Percentiles rank a stretch among this genome's conserved stretches.
These are phyloP conservation scores for Aspergillus sp. DNA, from an alignment of 2,329 filamentous ascomycete species.

Conservation along the genomic window DNA sequence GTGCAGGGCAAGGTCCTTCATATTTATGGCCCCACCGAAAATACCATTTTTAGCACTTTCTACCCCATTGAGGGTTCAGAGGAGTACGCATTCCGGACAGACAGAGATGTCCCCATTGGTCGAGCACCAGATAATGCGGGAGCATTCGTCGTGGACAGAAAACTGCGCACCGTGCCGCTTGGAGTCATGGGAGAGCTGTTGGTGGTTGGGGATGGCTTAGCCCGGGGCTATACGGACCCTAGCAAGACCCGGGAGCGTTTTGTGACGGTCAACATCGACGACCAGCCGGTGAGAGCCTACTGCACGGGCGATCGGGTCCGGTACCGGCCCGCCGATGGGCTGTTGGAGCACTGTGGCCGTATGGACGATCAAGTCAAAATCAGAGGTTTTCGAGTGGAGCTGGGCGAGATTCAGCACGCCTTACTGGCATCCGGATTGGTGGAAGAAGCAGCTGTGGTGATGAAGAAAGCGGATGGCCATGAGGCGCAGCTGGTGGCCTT, in stretches of 20 bases:
- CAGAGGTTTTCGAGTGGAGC: slow-evolving; percentile 3
- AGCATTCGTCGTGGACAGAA: neutral
- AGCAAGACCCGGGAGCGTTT: neutral
- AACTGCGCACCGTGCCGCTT: neutral
- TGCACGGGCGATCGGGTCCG: slow-evolving; percentile 2
- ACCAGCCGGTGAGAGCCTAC: neutral
- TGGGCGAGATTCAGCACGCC: slow-evolving; percentile 3
- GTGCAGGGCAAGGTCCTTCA: neutral
- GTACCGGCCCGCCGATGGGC: neutral
- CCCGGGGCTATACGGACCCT: slow-evolving; percentile 1
- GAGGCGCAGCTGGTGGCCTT: slow-evolving; percentile 1
- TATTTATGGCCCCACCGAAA: slow-evolving; percentile 2
- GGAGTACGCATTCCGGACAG: neutral
- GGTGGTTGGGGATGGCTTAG: slow-evolving; percentile 1
- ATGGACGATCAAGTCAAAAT: slow-evolving; percentile 7
- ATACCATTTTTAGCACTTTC: neutral
- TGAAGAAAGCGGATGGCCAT: neutral
- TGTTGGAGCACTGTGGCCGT: slow-evolving; percentile 3
- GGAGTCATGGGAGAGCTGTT: slow-evolving; percentile 2
- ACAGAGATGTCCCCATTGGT: neutral
- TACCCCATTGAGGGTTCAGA: neutral
- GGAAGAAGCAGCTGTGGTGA: neutral
- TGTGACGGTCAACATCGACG: neutral
- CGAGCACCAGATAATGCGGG: neutral
- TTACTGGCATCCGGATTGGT: neutral